phyloP scores from a whole-genome alignment of 78 protist species.

The Anaeramoeba ignava region DNA sequence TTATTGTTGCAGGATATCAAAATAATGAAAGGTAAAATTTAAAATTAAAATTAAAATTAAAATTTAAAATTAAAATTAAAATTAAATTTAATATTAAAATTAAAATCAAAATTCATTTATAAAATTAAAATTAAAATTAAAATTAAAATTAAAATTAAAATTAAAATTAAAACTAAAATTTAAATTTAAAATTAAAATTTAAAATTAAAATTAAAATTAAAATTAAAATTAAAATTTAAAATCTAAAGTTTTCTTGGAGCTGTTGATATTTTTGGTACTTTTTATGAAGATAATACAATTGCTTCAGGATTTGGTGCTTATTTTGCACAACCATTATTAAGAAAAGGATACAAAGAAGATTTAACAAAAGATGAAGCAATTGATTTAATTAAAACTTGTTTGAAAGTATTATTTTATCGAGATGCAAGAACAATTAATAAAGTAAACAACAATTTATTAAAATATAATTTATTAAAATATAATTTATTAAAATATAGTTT shows the following conservation, averaged over 20 bases:
- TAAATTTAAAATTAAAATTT: no score
- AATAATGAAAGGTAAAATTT: slow-evolving; percentile 8
- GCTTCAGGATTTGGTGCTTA: slow-evolving; percentile 83
- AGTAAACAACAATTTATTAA: not conserved
- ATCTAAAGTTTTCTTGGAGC: slow-evolving; percentile 42
- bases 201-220: no score
- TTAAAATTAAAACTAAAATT: no score
- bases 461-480: no score
- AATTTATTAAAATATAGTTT: no score
- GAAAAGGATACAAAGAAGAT: slow-evolving; percentile 28
- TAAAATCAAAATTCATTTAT: no score
- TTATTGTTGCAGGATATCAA: slow-evolving; percentile 39
- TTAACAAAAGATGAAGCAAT: slow-evolving; percentile 40
- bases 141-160: no score
- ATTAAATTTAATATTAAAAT: no score
- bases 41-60: no score
- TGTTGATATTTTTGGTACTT: slow-evolving; percentile 48
- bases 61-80: no score
- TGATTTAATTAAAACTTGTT: slow-evolving; percentile 38
- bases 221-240: no score
- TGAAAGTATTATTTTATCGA: slow-evolving; percentile 72
- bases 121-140: no score
- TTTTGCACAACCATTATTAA: slow-evolving; percentile 59
- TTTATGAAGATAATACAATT: slow-evolving; percentile 38
- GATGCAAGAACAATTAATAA: slow-evolving; percentile 51